Conservation (phyloP, 768 basidiomycete species). For the Tephrocybe sp. region DNA sequence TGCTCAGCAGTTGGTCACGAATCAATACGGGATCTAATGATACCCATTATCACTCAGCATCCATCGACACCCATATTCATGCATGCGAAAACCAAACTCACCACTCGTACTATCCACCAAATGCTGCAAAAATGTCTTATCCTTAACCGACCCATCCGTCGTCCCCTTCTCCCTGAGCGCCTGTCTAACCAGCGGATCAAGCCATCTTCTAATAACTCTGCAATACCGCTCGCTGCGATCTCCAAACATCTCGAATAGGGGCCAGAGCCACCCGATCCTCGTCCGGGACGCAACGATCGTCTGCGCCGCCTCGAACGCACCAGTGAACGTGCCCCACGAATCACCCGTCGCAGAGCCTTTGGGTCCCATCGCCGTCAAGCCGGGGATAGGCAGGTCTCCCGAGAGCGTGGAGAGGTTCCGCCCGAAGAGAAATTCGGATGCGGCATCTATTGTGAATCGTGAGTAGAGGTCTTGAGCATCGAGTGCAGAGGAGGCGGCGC, state of each 20-base stretch:
- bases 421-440: conserved; percentile 74
- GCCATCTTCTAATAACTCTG: conserved; percentile 50
- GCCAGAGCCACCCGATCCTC: conserved; percentile 57
- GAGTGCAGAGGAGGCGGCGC: conserved; percentile 37
- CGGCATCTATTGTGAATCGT: conserved; percentile 68
- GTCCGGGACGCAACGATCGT: conserved; percentile 46
- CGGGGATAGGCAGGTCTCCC: conserved; percentile 48
- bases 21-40: conserved; percentile 67
- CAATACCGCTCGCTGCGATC: conserved; percentile 51
- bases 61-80: background rate
- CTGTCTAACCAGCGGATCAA: conserved; percentile 60
- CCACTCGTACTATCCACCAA: conserved; percentile 64
- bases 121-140: conserved; percentile 66
- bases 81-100: conserved; percentile 20
- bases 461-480: conserved; percentile 69
- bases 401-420: conserved; percentile 60
- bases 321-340: conserved; percentile 58
- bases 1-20: conserved; percentile 74
- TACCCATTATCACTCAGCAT: background rate
- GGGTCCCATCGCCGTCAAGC: conserved; percentile 41
- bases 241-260: conserved; percentile 53
- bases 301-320: conserved; percentile 59
- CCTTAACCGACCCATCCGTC: conserved; percentile 35
- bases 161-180: conserved; percentile 44
- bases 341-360: conserved; percentile 62